Evolutionary conservation across 176 grass and related monocot species (phyloP), one percentile per base, ranked within the genome.

Genomic region (Canna indica): DNA sequence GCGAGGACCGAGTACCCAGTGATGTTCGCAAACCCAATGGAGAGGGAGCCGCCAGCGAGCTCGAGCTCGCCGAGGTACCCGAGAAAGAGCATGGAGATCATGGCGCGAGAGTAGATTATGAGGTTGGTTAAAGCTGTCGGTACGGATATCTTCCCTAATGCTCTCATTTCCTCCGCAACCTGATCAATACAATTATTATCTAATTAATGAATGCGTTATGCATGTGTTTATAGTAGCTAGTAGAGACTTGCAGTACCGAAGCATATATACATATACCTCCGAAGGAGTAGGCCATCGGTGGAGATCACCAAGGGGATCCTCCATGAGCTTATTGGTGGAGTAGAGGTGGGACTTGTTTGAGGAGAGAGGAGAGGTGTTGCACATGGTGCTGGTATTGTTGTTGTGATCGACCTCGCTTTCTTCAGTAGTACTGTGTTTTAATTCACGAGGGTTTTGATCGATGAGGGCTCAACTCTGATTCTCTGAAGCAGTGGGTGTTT

Each of bases 31-130:
- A 99, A 99, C 68, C 94, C 89, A 0, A 99, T 82, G 1, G 94
- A 82, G 5, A 99, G 86, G 1, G 89, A 99, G 0, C 89, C 89
- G 9, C 90, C 86, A 8, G 94, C 94, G 28, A 99, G 89, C 59
- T 83, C 86, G 31, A 99, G 71, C 80, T 90, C 82, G 1, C 94
- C 94, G 0, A 93, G 84, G 13, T 69, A 61, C 9, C 94, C 94
- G 0, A 99, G 86, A 83, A 99, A 93, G 14, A 99, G 74, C 86
- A 93, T 99, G 58, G 94, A 99, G 79, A 99, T 89, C 80, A 99
- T 82, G 28, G 84, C 81, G 28, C 94, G 82, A 6, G 90, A 93
- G 82, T 99, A 90, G 79, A 99, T 85, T 18, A 99, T 87, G 0
- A 99, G 80, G 1, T 89, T 86, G 1, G 94, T 99, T 8, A 93